Evolutionary conservation across 768 basidiomycete species (phyloP), one percentile per base, ranked within the genome.

Genomic region (Glaciozyma martinii): DNA sequence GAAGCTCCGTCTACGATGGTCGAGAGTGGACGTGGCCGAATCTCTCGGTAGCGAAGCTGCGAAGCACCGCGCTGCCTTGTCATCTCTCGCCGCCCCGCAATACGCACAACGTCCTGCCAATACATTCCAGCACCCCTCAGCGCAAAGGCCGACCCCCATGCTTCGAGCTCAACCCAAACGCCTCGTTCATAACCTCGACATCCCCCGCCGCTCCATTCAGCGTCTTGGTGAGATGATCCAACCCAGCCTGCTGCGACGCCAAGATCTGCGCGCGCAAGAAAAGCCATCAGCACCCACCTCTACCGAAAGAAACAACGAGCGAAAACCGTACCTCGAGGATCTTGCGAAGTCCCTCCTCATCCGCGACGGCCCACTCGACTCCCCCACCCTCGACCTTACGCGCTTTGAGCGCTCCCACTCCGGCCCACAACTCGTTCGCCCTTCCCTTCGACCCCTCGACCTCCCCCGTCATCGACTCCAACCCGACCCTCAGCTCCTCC

Each of bases 341-440:
- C 75, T 88, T 84, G 55, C 83, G 79, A 61, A 92, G 77, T 1
- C 89, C 89, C 2, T 89, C 88, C 72, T 89, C 87, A 74, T 92
- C 90, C 4, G 88, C 86, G n/a, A 90, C 87, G 0, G 84, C 82
- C 88, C 88, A 90, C 71, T 85, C 86, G 37, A 76, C 77, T 27
- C 73, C 76, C 66, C 81, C 80, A 1, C 79, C 80, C 21, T 79
- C 81, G 49, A 86, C 84, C 70, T 81, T 77, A 32, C 83, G 80
- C 12, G 52, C 84, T 84, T 82, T 82, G 23, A 90, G 78, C 53
- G 86, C 84, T 5, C 88, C 88, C 13, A 91, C 81, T 19, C 88
- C 78, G 21, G 88, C 88, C 90, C 90, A 92, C 32, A 92, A 77
- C 73, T 91, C 90, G 68, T 87, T 88, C 72, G 89, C 74, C 73